phyloP scores from a whole-genome alignment of 2,329 filamentous ascomycete species.

The Chaetomiaceae sp. region DNA sequence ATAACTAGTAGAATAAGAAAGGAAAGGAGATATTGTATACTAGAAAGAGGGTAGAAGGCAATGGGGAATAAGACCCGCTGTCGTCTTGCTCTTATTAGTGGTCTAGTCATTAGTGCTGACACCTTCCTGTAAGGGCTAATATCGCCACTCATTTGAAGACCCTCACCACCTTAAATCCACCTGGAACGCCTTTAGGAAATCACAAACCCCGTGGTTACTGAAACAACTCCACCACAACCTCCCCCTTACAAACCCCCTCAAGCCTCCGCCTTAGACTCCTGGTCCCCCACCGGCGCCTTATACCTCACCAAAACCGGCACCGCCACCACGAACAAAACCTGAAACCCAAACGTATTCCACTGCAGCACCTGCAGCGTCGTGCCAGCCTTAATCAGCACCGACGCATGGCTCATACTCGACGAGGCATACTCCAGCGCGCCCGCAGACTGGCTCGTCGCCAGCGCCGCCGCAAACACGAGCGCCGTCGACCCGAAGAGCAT shows the following conservation, averaged over 20 bases:
- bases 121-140: no score
- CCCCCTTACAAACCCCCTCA: background rate
- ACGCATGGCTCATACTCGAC: conserved; percentile 1
- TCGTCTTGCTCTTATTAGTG: no score
- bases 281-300: background rate
- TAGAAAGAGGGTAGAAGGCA: no score
- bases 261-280: conserved; percentile 7
- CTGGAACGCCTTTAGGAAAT: background rate
- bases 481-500: conserved; percentile 21
- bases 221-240: background rate
- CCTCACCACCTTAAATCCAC: no score
- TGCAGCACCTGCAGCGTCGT: conserved; percentile 27
- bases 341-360: conserved; percentile 28
- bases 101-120: no score
- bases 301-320: conserved; percentile 19
- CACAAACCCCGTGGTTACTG: background rate
- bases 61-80: no score
- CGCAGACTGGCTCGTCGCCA: conserved; percentile 24
- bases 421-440: conserved; percentile 22
- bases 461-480: conserved; percentile 20
- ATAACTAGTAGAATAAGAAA: no score
- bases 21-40: no score
- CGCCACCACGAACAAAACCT: conserved; percentile 21
- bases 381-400: conserved; percentile 22
- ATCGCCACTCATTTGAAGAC: no score